Evolutionary conservation across 2,329 filamentous ascomycete species (phyloP), one percentile per base, ranked within the genome.

Genomic region (Endothia cerciana): DNA sequence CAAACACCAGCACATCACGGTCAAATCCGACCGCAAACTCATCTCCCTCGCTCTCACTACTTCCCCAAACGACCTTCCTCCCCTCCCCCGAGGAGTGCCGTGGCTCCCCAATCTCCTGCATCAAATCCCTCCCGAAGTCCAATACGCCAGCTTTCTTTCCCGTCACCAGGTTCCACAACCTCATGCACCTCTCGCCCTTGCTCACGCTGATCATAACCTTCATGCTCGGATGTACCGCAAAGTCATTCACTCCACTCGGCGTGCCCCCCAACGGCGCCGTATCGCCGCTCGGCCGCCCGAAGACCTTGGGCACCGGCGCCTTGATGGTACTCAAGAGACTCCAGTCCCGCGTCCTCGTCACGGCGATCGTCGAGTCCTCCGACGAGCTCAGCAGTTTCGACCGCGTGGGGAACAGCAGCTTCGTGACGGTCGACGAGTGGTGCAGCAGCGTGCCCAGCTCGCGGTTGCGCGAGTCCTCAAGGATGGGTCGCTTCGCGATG

Each of bases 181-280:
- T 84, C 91, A 99, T 96, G 74, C 90, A 93, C 70, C 88, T 89
- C 80, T 99, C 95, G 70, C 93, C 93, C 73, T 90, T 92, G 71
- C 92, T 91, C 10, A 98, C 93, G 72, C 88, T 96, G 67, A 99
- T 88, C 92, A 98, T 97, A 60, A 99, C 82, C 80, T 97, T 98
- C 86, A 97, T 92, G 76, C 92, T 96, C 0, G 95, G 94, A 76
- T 99, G 95, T 33, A 99, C 91, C 2, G 94, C 93, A 76, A 99
- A 97, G 76, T 94, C 92, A 76, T 97, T 98, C 71, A 98, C 88
- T 22, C 95, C 95, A n/a, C 89, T 87, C 0, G 94, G 94, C 33
- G 91, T 87, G 58, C 89, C 91, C 22, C 93, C 93, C 13, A 90
- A 86, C 2, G 91, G 89, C 8, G 93, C 93, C 22, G 94, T 98